phyloP scores from a whole-genome alignment of 2,329 filamentous ascomycete species.

The Aquanectria penicillioides region DNA sequence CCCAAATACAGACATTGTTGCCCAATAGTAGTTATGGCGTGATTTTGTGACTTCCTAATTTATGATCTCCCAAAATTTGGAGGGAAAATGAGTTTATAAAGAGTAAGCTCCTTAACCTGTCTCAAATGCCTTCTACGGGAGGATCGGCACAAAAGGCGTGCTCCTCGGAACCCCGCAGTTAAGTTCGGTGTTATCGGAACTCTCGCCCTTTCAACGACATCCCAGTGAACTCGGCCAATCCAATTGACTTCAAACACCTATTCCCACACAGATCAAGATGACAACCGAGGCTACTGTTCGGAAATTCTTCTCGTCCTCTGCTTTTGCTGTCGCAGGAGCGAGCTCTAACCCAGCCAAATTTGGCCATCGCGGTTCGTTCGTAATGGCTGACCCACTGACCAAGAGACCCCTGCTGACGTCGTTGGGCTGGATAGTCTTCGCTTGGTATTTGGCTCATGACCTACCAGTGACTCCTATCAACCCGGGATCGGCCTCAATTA shows the following conservation, averaged over 20 bases:
- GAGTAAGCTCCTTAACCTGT: conserved; percentile 9
- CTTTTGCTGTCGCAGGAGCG: conserved; percentile 90
- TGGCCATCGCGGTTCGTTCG: conserved; percentile 79
- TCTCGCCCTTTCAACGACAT: conserved; percentile 24
- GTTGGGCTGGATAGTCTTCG: conserved; percentile 72
- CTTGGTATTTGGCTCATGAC: conserved; percentile 83
- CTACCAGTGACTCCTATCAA: conserved; percentile 88
- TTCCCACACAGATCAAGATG: conserved; percentile 51
- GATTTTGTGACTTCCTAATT: background rate
- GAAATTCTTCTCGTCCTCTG: conserved; percentile 81
- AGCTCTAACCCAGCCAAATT: conserved; percentile 87
- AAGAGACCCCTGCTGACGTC: conserved; percentile 3
- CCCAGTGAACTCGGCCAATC: background rate
- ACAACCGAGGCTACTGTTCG: conserved; percentile 77
- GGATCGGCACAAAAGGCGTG: conserved; percentile 30
- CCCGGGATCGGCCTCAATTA: conserved; percentile 72
- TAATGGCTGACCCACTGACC: background rate
- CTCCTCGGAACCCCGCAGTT: conserved; percentile 34
- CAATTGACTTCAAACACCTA: background rate
- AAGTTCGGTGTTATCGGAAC: conserved; percentile 25
- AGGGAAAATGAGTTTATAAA: too few species aligned
- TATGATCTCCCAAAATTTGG: too few species aligned
- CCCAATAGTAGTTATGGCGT: background rate
- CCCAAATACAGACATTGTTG: conserved; percentile 40
- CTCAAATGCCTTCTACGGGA: background rate